Evolutionary conservation across 1,139 yeast genomes (phyloP), one percentile per base, ranked within the genome.

Genomic region (Suhomyces atakaporum): DNA sequence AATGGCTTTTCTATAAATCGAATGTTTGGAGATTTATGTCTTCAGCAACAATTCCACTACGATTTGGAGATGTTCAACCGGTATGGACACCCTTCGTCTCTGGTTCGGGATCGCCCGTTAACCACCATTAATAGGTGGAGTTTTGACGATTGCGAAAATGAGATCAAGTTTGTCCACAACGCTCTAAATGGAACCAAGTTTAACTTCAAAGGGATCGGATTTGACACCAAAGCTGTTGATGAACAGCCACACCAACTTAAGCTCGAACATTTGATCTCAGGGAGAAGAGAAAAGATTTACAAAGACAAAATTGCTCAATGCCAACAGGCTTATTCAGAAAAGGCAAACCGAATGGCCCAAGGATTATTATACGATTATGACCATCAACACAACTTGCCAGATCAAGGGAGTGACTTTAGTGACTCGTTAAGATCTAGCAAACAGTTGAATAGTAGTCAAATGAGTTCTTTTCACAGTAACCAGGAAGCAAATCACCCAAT

Each of bases 1-100:
- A 46, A 54, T 20, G 80, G 80, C 1, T 68, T 72, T 42, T 50
- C 63, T 4, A 70, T 77, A 65, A 42, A 54, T 4, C 51, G 77
- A 26, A 48, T 70, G 1, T 77, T 75, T 60, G 79, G 77, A 0
- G 61, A 59, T 23, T 44, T 62, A 3, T 73, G 79, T 39, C 23
- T 30, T 3, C 39, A 43, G 0, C 21, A 26, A 0, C 38, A 38
- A 2, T 70, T 63, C 34, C 16, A 35, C 4, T 73, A 60, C 43
- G 79, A 74, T 38, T 25, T 42, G 1, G 46, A 46, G 38, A 60
- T 52, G 50, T 32, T 46, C 3, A 36, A 33, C 5, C 20, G 33
- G 1, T 55, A 46, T 36, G 71, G 72, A 0, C 33, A 33, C 0
- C 61, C 65, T 0, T 16, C 39, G 1, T 27, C 27, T 6, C 4